These are phyloP conservation scores for Avena eriantha DNA, from an alignment of 176 grass and related monocot species.

Conservation along the genomic window DNA sequence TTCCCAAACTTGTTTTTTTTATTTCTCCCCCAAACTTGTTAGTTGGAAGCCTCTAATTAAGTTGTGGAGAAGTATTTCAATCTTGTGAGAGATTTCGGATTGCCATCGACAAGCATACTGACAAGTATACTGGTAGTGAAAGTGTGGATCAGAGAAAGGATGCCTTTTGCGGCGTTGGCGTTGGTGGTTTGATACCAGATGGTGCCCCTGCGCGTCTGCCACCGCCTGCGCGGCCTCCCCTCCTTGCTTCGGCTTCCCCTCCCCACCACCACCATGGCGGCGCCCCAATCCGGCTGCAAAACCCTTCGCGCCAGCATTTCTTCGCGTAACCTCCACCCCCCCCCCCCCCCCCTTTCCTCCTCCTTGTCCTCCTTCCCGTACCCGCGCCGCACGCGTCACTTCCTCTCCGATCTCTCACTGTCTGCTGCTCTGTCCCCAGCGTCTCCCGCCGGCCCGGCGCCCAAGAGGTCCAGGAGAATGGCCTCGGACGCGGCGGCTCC, in stretches of 20 bases:
- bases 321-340: not conserved
- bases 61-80: too few species aligned
- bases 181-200: not conserved
- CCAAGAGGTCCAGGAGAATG: slow-evolving; percentile 56
- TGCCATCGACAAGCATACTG: too few species aligned
- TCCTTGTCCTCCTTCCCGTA: not conserved
- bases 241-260: not conserved
- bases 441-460: slow-evolving; percentile 24
- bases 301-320: slow-evolving; percentile 1
- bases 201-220: slow-evolving; percentile 39
- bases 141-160: too few species aligned
- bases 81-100: too few species aligned
- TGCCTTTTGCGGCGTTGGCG: too few species aligned
- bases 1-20: too few species aligned
- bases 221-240: slow-evolving; percentile 27
- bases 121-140: too few species aligned
- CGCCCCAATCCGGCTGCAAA: slow-evolving; percentile 48
- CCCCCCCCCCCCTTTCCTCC: not conserved
- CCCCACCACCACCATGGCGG: slow-evolving; percentile 49
- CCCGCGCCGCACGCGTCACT: not conserved
- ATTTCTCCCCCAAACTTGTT: too few species aligned
- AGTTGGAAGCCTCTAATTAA: too few species aligned
- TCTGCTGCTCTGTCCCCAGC: slow-evolving; percentile 23
- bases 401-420: not conserved
- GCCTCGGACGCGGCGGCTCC: slow-evolving; percentile 22